phyloP scores from a whole-genome alignment of 495 filamentous ascomycete genomes.

The Parathielavia hyrcaniae region DNA sequence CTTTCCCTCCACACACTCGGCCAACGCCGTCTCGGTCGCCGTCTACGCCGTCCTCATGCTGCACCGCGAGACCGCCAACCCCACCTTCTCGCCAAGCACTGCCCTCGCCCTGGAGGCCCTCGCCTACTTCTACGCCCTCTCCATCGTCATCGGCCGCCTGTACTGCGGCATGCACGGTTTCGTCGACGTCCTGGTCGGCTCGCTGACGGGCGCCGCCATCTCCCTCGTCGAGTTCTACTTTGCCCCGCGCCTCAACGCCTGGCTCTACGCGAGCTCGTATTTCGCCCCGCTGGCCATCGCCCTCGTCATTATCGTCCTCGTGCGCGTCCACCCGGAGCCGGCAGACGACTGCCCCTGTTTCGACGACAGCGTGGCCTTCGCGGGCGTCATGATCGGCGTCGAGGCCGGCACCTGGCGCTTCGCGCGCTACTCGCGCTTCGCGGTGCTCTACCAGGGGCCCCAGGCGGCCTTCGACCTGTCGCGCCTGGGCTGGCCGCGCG shows the following conservation, averaged over 20 bases:
- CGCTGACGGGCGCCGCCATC: conserved; percentile 59
- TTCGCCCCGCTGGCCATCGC: conserved; percentile 54
- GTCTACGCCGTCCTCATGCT: conserved; percentile 71
- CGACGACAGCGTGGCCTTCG: conserved; percentile 91
- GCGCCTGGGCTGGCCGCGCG: conserved; percentile 52
- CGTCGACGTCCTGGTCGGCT: conserved; percentile 78
- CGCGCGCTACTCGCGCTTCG: conserved; percentile 49
- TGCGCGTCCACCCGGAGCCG: conserved; percentile 89
- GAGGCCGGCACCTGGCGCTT: conserved; percentile 79
- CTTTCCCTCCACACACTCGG: conserved; percentile 93
- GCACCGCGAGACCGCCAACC: conserved; percentile 45
- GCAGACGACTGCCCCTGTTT: conserved; percentile 97
- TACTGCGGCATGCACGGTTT: conserved; percentile 99
- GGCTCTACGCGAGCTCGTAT: conserved; percentile 53
- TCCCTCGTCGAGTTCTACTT: conserved; percentile 66
- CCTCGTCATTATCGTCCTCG: conserved; percentile 61
- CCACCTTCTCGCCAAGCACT: conserved; percentile 42
- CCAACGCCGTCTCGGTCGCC: conserved; percentile 91
- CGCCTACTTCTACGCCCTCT: conserved; percentile 77
- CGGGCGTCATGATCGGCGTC: conserved; percentile 77
- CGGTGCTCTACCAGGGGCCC: conserved; percentile 47
- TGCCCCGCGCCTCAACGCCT: conserved; percentile 60
- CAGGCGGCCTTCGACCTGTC: conserved; percentile 52
- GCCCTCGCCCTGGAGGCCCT: conserved; percentile 56
- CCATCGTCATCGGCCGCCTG: conserved; percentile 80